Evolutionary conservation across 768 basidiomycete genomes (phyloP).

Genomic region (Hypsizygus marmoreus): DNA sequence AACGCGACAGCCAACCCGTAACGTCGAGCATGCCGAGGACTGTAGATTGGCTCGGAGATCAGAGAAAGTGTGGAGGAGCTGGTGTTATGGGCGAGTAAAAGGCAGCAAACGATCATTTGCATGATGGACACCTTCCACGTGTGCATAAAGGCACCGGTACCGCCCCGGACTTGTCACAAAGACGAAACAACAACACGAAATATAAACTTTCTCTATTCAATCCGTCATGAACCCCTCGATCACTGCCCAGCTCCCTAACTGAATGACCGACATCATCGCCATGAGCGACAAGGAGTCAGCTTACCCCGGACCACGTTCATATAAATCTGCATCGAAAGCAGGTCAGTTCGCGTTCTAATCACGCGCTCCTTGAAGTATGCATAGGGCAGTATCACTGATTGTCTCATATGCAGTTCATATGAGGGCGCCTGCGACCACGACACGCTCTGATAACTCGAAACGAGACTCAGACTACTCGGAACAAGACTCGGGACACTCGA

Average conservation of each 20-base stretch:
- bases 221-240: constrained; percentile 12
- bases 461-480: constrained; percentile 12
- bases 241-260: constrained; percentile 1
- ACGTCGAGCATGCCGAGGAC: background rate
- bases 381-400: constrained; percentile 12
- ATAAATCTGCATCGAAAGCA: constrained; percentile 10
- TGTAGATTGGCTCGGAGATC: constrained; percentile 1
- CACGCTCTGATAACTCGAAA: constrained; percentile 13
- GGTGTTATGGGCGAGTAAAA: no score
- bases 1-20: no score
- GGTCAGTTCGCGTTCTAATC: constrained; percentile 8
- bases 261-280: constrained; percentile 2
- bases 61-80: background rate
- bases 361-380: constrained; percentile 8
- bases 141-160: constrained; percentile 2
- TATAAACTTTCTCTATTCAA: constrained; percentile 2
- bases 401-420: constrained; percentile 9
- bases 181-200: constrained; percentile 15
- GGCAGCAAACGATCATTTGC: no score
- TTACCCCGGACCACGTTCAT: constrained; percentile 12
- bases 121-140: no score
- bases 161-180: constrained; percentile 9
- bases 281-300: constrained; percentile 15
- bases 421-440: no score
- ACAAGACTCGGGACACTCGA: constrained; percentile 8